Evolutionary conservation across 176 grass and related monocot species (phyloP).

Genomic region (Musa itinerans): DNA sequence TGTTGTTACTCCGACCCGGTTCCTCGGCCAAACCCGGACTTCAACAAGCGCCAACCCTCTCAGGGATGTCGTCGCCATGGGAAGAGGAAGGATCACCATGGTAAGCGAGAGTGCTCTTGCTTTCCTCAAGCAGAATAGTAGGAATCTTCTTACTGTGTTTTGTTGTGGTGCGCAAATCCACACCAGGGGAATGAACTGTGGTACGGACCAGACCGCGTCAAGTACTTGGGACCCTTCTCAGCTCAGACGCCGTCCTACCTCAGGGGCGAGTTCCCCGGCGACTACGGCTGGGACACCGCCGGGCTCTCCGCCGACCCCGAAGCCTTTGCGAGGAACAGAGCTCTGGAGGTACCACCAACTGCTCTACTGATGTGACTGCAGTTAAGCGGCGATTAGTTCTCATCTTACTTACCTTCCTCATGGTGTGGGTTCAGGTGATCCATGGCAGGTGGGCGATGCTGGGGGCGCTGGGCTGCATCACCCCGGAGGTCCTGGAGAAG

Average conservation of each 20-base stretch:
- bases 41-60: conserved; percentile 28
- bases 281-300: conserved; percentile 94
- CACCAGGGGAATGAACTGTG: conserved; percentile 67
- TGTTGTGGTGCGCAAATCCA: background rate
- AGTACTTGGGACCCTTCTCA: conserved; percentile 90
- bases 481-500: conserved; percentile 77
- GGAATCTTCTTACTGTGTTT: background rate
- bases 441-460: conserved; percentile 92
- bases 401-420: too few relatives aligned
- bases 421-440: conserved; percentile 36
- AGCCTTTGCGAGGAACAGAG: conserved; percentile 82
- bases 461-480: conserved; percentile 88
- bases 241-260: conserved; percentile 86
- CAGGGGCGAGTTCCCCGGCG: conserved; percentile 77
- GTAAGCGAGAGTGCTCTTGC: background rate
- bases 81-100: conserved; percentile 53
- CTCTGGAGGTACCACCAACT: conserved; percentile 47
- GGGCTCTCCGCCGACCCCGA: conserved; percentile 89
- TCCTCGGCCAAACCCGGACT: conserved; percentile 56
- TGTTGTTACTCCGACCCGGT: conserved; percentile 28
- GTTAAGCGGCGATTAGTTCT: too few relatives aligned
- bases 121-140: background rate
- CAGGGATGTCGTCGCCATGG: conserved; percentile 40
- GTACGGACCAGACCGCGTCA: conserved; percentile 77
- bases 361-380: too few relatives aligned